Conservation (phyloP, 805 yeast species). For the Candida corydali region DNA sequence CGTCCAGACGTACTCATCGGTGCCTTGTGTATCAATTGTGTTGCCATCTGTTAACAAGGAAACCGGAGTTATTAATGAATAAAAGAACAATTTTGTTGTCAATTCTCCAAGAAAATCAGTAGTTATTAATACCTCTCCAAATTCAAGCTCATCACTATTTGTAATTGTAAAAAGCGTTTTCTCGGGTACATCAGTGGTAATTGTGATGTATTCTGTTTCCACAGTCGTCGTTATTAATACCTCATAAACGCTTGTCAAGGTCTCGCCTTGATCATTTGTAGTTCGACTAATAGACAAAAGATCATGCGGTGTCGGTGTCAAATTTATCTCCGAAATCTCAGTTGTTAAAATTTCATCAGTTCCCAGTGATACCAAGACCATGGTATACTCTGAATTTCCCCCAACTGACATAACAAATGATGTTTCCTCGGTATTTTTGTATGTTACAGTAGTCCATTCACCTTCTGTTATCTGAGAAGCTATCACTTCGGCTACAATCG, state of each 20-base stretch:
- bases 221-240: neutral
- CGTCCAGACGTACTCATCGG: neutral
- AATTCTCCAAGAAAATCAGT: constrained; percentile 10
- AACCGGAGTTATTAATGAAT: neutral
- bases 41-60: neutral
- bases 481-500: neutral
- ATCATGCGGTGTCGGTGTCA: no score
- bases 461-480: neutral
- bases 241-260: neutral
- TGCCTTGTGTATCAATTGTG: neutral
- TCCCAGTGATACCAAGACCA: neutral
- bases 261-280: neutral
- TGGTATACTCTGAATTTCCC: neutral
- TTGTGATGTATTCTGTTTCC: neutral
- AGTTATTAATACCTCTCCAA: constrained; percentile 13
- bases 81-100: neutral
- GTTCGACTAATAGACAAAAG: neutral
- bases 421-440: neutral
- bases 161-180: neutral
- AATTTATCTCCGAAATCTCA: neutral
- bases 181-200: neutral
- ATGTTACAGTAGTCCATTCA: neutral
- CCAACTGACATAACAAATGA: neutral
- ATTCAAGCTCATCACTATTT: constrained; percentile 4
- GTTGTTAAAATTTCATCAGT: neutral